Conservation (phyloP, 2,329 filamentous ascomycete genomes). For the Talaromyces sp. region DNA sequence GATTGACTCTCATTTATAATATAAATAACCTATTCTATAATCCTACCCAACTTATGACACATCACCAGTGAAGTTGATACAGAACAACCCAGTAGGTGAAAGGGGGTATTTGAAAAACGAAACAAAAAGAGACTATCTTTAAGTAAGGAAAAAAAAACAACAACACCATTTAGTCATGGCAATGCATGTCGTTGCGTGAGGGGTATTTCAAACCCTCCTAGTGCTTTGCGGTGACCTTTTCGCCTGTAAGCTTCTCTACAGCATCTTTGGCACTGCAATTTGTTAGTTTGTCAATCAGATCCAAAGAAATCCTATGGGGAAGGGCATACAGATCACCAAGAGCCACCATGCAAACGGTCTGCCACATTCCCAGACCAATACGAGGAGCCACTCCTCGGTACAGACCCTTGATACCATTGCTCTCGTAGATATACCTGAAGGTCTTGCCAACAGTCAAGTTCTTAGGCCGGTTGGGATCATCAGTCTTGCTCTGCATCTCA, state of each 20-base stretch:
- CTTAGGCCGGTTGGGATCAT: constrained; percentile 95
- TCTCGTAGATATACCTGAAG: constrained; percentile 77
- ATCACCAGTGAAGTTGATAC: background rate
- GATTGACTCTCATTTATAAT: background rate
- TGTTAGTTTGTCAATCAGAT: constrained; percentile 23
- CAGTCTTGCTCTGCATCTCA: constrained; percentile 99
- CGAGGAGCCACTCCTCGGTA: constrained; percentile 94
- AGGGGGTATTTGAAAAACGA: background rate
- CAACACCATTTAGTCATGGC: background rate
- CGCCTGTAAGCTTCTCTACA: constrained; percentile 61
- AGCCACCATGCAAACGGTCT: constrained; percentile 99
- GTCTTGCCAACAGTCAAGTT: constrained; percentile 94
- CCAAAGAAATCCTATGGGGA: constrained; percentile 6
- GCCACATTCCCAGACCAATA: constrained; percentile 94
- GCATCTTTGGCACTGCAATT: constrained; percentile 56
- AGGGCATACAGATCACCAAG: constrained; percentile 86
- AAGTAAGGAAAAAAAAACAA: background rate
- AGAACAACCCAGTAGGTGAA: constrained; percentile 1
- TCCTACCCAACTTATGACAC: background rate
- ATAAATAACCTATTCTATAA: constrained; percentile 1
- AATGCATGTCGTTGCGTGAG: constrained; percentile 20
- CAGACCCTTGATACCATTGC: constrained; percentile 83
- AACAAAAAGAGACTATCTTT: constrained; percentile 1
- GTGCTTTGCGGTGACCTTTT: constrained; percentile 60
- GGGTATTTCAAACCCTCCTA: constrained; percentile 45